A percentile compares a stretch with the other conserved stretches of the same genome.
These are phyloP conservation scores for Mycena venus DNA, from an alignment of 768 basidiomycete genomes.

Conservation along the genomic window DNA sequence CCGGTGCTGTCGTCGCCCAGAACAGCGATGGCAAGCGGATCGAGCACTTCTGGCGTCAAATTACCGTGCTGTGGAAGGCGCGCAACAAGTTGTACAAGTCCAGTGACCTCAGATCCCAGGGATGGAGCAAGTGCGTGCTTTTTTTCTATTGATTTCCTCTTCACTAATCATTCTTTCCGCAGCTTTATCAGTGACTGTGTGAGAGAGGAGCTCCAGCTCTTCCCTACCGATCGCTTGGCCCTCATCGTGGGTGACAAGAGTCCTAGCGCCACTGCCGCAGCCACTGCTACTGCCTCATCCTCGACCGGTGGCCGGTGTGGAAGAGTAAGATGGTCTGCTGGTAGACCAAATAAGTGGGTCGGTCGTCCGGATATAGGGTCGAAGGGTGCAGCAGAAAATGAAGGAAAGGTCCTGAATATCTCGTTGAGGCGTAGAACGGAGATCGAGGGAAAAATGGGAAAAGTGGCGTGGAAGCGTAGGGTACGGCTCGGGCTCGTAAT, in stretches of 20 bases:
- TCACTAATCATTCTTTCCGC: not conserved
- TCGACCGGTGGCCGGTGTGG: no score
- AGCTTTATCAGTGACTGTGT: not conserved
- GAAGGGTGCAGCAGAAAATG: no score
- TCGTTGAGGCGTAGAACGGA: no score
- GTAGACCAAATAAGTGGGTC: no score
- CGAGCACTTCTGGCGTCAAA: not conserved
- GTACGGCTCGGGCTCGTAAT: no score
- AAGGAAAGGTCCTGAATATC: no score
- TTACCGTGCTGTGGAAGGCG: not conserved
- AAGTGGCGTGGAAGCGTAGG: no score
- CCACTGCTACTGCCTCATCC: not conserved
- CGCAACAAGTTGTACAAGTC: not conserved
- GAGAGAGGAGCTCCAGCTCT: not conserved
- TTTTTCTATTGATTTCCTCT: not conserved
- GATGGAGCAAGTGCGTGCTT: not conserved
- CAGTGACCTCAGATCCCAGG: not conserved
- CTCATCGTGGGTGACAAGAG: not conserved
- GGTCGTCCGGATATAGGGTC: no score
- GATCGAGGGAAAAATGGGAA: no score
- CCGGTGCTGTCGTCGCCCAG: not conserved
- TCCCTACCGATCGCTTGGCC: not conserved
- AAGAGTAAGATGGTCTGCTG: no score
- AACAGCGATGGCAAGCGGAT: conserved; percentile 2
- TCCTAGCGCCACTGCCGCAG: not conserved